phyloP scores from a whole-genome alignment of 164 flowering plant species.

The Hamamelis virginiana region DNA sequence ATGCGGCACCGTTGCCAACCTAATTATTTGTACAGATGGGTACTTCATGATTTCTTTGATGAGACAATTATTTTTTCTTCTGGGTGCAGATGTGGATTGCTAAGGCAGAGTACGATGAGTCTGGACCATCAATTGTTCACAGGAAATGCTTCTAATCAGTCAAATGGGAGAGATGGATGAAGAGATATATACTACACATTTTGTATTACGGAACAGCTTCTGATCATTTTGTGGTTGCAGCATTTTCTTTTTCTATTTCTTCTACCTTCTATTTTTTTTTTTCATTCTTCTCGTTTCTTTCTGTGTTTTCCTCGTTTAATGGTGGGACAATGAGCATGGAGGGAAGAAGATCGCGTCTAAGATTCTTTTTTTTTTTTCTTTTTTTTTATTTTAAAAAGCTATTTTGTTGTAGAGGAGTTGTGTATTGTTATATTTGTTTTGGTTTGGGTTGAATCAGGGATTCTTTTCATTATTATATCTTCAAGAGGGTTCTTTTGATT shows the following conservation, averaged over 20 bases:
- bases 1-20: neutral
- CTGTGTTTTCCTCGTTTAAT: conserved; percentile 5
- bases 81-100: conserved; percentile 65
- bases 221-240: conserved; percentile 24
- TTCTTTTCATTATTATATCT: conserved; percentile 5
- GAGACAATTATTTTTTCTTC: neutral
- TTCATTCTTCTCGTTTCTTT: conserved; percentile 5
- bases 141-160: conserved; percentile 55
- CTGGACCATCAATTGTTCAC: conserved; percentile 66
- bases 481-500: neutral
- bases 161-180: conserved; percentile 5
- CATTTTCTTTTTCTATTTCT: conserved; percentile 2
- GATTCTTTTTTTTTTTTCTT: conserved; percentile 15
- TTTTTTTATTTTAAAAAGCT: too few species aligned
- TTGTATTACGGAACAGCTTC: conserved; percentile 11
- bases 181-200: conserved; percentile 11
- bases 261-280: neutral
- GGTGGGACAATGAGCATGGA: conserved; percentile 9
- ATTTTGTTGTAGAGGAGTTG: conserved; percentile 16
- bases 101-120: conserved; percentile 63
- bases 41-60: neutral
- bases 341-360: conserved; percentile 2
- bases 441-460: conserved; percentile 24
- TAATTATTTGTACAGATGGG: neutral
- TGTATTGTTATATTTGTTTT: conserved; percentile 19